Evolutionary conservation across 2,329 filamentous ascomycete genomes (phyloP), one percentile per base, ranked within the genome.

Genomic region (Aspergillus fischeri): DNA sequence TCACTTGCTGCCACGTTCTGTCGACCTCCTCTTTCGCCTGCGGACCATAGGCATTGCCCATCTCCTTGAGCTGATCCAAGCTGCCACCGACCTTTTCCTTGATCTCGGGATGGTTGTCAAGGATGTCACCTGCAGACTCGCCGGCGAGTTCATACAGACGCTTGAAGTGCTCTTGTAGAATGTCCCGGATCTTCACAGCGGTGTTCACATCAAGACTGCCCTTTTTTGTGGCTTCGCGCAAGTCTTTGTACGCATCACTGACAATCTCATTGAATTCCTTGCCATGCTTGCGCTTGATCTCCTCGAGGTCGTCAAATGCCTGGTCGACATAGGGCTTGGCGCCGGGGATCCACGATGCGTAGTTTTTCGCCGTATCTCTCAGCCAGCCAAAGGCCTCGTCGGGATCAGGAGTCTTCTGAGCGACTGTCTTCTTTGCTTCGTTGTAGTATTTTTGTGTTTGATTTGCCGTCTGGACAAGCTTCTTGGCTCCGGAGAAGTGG

Each of bases 1-100:
- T 80, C 62, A 90, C 77, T 70, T 91, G 81, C 28, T 80, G 70
- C 83, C 87, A 91, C 1, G 88, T 89, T 73, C 87, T 80, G 55
- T 91, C 86, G 4, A 89, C 82, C 71, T 90, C 82, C 79, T 91
- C 86, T 81, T 91, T 90, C 0, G 87, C 88, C 68, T 91, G 86
- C 0, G 88, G 89, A 0, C 89, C 89, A 65, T 88, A 88, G 58
- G 85, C 78, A 14, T 90, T 83, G 27, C 85, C 85, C 72, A 90
- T 80, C 63, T 85, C 73, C 80, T 90, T 89, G 51, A 92, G 77
- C 70, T 89, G 82, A 51, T 89, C 83, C 48, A 89, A 74, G 63
- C 83, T 86, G 10, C 83, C 85, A 14, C 88, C 88, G 8, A 91
- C 74, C 75, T 88, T 87, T 68, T 91, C 82, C 78, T 90, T 90